Base-by-base conservation (phyloP, 495 filamentous ascomycete genomes). In the Pyronema omphalodes region DNA sequence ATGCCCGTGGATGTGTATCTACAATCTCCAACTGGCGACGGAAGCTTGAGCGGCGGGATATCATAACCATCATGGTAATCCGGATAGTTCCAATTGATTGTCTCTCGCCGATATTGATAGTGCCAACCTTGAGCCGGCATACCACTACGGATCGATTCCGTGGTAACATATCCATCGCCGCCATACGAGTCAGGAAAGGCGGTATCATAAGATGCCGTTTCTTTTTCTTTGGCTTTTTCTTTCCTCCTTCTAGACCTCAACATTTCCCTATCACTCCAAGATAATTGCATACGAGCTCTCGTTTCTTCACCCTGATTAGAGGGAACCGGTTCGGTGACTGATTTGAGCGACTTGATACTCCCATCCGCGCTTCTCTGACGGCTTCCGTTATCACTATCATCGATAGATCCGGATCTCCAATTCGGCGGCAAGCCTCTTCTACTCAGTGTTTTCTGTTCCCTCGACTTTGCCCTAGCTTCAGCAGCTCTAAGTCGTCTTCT, bases 401-500 rank as follows among this genome's bases (percentile, higher is more conserved):
- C 29, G 11, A 34, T 12, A 36, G 34, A 15, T 9, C n/a, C 9
- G 18, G 29, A 34, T 36, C 12, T 17, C 47, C 47, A 50, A 11
- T 11, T 34, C 18, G 9, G 11, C 29, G 47, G 29, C 7, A 34
- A 34, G 3, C 47, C 47, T 34, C 47, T 12, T 36, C 36, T 50
- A 36, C 50, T 40, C 50, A 43, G 37, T 3, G 36, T 52, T 37
- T 52, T 52, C 15, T 40, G 9, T 18, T 52, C 37, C 19, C 50
- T 14, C 8, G 50, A 17, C 6, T 19, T 40, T 23, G 35, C 50
- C 18, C 52, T 18, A 8, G 43, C 52, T 3, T 53, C 47, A 1
- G 46, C 51, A 9, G 41, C 58, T 7, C 52, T 60, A 48, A 58
- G 9, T 23, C 44, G 57, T 40, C 55, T 57, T 43, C 58, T 18